A percentile compares a stretch with the other conserved stretches of the same genome.
phyloP scores from a whole-genome alignment of 2,329 filamentous ascomycete genomes.

The Colletotrichum orbiculare region DNA sequence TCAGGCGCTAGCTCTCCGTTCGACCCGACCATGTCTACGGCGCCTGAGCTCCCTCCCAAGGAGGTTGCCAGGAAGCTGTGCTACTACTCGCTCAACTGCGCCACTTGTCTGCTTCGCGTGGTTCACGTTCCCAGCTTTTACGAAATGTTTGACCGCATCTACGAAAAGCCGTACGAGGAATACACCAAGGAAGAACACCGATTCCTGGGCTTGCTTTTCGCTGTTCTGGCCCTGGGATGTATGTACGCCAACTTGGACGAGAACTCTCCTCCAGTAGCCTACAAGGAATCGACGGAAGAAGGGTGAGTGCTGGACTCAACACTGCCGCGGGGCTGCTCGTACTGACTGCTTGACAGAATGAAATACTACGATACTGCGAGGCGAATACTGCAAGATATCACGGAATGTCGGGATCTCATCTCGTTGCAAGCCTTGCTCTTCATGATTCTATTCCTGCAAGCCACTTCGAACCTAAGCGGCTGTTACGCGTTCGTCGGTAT shows the following conservation, averaged over 20 bases:
- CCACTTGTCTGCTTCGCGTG: constrained; percentile 72
- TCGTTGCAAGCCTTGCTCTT: constrained; percentile 82
- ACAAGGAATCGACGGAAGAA: constrained; percentile 65
- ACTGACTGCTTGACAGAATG: constrained; percentile 60
- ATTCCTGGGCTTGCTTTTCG: constrained; percentile 77
- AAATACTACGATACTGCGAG: constrained; percentile 80
- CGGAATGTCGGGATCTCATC: constrained; percentile 77
- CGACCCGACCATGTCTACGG: constrained; percentile 62
- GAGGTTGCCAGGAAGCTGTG: constrained; percentile 65
- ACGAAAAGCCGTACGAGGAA: constrained; percentile 73
- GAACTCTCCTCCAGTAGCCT: constrained; percentile 57
- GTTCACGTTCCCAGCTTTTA: constrained; percentile 87
- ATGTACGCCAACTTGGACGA: constrained; percentile 74
- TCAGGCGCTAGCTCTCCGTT: constrained; percentile 70
- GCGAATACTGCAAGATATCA: constrained; percentile 72
- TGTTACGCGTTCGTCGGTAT: constrained; percentile 87
- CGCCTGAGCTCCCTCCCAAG: constrained; percentile 76
- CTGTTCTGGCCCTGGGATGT: constrained; percentile 77
- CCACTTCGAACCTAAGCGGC: constrained; percentile 80
- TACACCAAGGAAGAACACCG: constrained; percentile 73
- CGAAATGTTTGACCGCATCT: constrained; percentile 80
- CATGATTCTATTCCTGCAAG: constrained; percentile 84
- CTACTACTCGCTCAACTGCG: constrained; percentile 66
- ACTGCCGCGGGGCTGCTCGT: not conserved
- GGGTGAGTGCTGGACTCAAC: constrained; percentile 54